Percentiles rank a stretch among this genome's conserved stretches.
phyloP scores from a whole-genome alignment of 371 early-diverging fungal genomes.

The Umbelopsis sp. region DNA sequence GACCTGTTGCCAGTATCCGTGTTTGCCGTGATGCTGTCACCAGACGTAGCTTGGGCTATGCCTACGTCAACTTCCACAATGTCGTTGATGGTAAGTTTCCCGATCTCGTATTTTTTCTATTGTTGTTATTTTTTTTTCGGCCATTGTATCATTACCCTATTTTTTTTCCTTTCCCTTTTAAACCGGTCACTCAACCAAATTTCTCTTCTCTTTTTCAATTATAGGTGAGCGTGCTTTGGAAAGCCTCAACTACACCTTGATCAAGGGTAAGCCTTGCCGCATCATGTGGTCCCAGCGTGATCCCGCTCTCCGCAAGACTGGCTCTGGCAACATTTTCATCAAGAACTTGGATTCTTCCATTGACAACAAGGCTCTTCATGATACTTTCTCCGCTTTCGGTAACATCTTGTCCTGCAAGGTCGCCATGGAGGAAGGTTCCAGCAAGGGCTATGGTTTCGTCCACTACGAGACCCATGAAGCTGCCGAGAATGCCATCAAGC shows the following conservation, averaged over 20 bases:
- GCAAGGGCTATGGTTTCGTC: conserved; percentile 96
- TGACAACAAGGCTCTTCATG: conserved; percentile 98
- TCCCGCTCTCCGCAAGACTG: conserved; percentile 92
- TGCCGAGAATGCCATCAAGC: conserved; percentile 87
- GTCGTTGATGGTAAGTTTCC: conserved; percentile 65
- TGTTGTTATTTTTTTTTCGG: background rate
- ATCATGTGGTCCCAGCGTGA: conserved; percentile 99
- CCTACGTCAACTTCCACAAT: conserved; percentile 96
- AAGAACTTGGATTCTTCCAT: conserved; percentile 98
- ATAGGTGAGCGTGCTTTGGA: conserved; percentile 92
- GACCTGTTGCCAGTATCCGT: conserved; percentile 96
- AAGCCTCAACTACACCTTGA: conserved; percentile 90
- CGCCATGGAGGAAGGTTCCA: conserved; percentile 78
- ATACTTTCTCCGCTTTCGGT: conserved; percentile 99
- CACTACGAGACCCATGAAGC: conserved; percentile 90
- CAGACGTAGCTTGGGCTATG: conserved; percentile 96
- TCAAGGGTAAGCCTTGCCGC: conserved; percentile 95
- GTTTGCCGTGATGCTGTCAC: conserved; percentile 98
- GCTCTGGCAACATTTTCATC: conserved; percentile 99
- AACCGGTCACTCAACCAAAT: conserved; percentile 13
- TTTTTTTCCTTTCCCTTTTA: conserved; percentile 13
- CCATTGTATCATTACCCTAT: background rate
- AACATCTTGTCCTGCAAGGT: conserved; percentile 99
- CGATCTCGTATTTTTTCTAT: conserved; percentile 10
- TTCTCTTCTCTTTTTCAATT: conserved; percentile 27